Conservation (phyloP, 352 stramenopile species). For the Aphanomyces cochlioides region DNA sequence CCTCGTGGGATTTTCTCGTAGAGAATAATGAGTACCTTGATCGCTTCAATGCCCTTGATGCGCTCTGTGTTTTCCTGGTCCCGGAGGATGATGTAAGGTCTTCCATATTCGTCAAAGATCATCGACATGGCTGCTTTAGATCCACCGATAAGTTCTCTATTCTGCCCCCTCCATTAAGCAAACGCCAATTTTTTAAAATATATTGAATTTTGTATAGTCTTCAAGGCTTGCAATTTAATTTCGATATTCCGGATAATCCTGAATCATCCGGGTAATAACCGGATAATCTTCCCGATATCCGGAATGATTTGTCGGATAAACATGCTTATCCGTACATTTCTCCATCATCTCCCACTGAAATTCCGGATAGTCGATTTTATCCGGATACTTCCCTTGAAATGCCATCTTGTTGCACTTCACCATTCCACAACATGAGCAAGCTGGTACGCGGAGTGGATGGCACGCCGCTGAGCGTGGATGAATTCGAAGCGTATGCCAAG, state of each 20-base stretch:
- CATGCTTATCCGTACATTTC: no score
- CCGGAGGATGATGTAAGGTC: slow-evolving; percentile 99
- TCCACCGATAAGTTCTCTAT: slow-evolving; percentile 15
- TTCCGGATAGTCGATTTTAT: no score
- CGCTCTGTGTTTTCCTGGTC: slow-evolving; percentile 98
- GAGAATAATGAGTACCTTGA: slow-evolving; percentile 73
- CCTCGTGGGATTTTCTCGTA: slow-evolving; percentile 12
- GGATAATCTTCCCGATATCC: no score
- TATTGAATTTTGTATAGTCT: no score
- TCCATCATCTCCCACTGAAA: no score
- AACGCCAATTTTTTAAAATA: not conserved
- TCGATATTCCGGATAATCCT: no score
- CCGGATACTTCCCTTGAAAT: no score
- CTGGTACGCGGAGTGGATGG: slow-evolving; percentile 69
- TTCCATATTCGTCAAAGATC: slow-evolving; percentile 99
- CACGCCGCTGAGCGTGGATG: slow-evolving; percentile 82
- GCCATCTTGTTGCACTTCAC: no score
- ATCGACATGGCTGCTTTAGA: slow-evolving; percentile 74
- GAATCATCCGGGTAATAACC: no score
- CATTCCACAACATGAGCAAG: slow-evolving; percentile 38
- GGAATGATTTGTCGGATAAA: no score
- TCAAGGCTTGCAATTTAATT: no score
- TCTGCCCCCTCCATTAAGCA: slow-evolving; percentile 3
- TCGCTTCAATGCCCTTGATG: slow-evolving; percentile 98
- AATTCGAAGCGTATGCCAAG: slow-evolving; percentile 86